Percentiles rank a stretch among this genome's conserved stretches.
Conservation (phyloP, 2,329 filamentous ascomycete genomes). For the Cryphonectria nitschkei region DNA sequence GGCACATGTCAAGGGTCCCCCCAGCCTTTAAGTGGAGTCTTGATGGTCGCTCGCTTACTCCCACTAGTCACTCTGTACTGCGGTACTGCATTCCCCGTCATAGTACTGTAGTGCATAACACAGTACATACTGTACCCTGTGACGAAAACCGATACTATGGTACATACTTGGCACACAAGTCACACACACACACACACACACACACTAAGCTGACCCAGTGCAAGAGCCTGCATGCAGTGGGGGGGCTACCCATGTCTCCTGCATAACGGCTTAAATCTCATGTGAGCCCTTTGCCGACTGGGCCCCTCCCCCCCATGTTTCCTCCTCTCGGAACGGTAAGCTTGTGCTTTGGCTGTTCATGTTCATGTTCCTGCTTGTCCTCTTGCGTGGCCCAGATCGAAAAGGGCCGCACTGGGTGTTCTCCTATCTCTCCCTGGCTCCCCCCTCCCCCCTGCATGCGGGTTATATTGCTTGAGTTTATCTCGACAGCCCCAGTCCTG, state of each 20-base stretch:
- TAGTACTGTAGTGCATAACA: not conserved
- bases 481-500: constrained; percentile 7
- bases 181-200: not conserved
- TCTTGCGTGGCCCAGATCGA: not conserved
- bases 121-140: not conserved
- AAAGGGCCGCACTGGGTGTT: too few relatives aligned
- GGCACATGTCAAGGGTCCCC: not conserved
- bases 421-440: not conserved
- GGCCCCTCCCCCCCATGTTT: too few relatives aligned
- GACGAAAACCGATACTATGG: not conserved
- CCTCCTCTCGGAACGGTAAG: too few relatives aligned
- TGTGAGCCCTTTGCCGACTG: constrained; percentile 3
- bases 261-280: not conserved
- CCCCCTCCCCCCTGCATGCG: not conserved
- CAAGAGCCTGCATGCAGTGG: not conserved
- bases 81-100: not conserved
- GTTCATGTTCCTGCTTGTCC: not conserved
- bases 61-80: not conserved
- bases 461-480: constrained; percentile 10
- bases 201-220: too few relatives aligned
- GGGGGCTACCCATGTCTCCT: not conserved
- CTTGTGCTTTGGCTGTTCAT: not conserved
- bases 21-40: not conserved
- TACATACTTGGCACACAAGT: not conserved
- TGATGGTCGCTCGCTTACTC: not conserved